phyloP scores from a whole-genome alignment of 352 stramenopile genomes.

The Phytophthora brassicae region DNA sequence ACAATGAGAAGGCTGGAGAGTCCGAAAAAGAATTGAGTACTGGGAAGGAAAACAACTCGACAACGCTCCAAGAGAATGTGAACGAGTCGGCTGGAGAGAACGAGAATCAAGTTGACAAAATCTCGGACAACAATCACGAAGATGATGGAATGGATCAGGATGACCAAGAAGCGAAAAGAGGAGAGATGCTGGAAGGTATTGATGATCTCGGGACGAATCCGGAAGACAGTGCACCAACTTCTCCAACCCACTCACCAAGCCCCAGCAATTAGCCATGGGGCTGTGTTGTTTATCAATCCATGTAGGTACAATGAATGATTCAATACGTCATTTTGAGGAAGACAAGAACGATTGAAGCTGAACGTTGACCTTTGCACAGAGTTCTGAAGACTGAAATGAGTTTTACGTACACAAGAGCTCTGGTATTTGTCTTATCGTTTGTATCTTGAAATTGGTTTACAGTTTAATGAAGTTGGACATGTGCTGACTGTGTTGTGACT shows the following conservation, averaged over 20 bases:
- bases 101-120: not conserved
- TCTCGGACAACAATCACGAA: not conserved
- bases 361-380: too few species aligned
- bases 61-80: not conserved
- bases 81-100: not conserved
- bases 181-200: constrained; percentile 8
- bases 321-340: too few species aligned
- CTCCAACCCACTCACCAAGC: constrained; percentile 1
- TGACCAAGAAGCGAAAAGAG: not conserved
- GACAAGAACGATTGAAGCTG: too few species aligned
- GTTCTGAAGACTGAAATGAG: too few species aligned
- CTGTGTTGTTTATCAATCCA: too few species aligned
- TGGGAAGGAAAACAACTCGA: not conserved
- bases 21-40: not conserved
- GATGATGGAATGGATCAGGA: not conserved
- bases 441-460: not conserved
- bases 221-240: not conserved
- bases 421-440: too few species aligned
- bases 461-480: constrained; percentile 39
- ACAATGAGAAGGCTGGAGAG: not conserved
- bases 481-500: constrained; percentile 11
- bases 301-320: too few species aligned
- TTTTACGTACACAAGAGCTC: too few species aligned
- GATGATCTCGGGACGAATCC: not conserved
- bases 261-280: not conserved